Evolutionary conservation across 805 yeast genomes (phyloP), one percentile per base, ranked within the genome.

Genomic region (Ogataea saltuana): DNA sequence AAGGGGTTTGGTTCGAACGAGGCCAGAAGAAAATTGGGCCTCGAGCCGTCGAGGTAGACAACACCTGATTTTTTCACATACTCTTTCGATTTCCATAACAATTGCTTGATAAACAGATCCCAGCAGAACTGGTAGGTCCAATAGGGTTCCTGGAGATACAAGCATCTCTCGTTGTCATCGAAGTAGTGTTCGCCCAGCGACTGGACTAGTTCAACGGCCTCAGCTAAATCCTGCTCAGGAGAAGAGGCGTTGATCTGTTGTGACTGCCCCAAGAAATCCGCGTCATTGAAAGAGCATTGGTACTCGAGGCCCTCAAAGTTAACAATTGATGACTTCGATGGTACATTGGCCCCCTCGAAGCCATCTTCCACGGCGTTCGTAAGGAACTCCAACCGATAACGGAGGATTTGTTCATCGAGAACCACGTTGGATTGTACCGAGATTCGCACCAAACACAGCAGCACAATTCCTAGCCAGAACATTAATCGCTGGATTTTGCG

Each of bases 1-100:
- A 54, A 56, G 9, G 54, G 36, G 18, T 42, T 40, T 8, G 26
- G 25, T 11, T 37, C 26, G 19, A 50, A 34, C 11, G 34, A 21
- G 8, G 59, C 65, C 13, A 63, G 46, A 2, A 25, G 36, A 29
- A 54, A 56, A 2, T 35, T 18, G 2, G 57, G 55, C 3, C 41
- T 31, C 6, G 21, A 26, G 6, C 41, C 38, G 29, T 49, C 50
- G 11, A 42, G 33, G 17, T 30, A 18, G 4, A 36, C 13, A 29
- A 32, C 35, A 17, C 38, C 36, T 15, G 4, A 19, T 19, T 15
- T 13, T 16, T 17, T 18, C 27, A 16, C 17, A 28, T 30, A 19
- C 3, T 20, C 38, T 28, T 13, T 20, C 9, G 35, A 25, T 15
- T 38, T 22, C 13, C 22, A 34, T 9, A 21, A 9, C 38, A 23